Conservation (phyloP, 257 asterid genomes). For the Ehretia macrophylla region DNA sequence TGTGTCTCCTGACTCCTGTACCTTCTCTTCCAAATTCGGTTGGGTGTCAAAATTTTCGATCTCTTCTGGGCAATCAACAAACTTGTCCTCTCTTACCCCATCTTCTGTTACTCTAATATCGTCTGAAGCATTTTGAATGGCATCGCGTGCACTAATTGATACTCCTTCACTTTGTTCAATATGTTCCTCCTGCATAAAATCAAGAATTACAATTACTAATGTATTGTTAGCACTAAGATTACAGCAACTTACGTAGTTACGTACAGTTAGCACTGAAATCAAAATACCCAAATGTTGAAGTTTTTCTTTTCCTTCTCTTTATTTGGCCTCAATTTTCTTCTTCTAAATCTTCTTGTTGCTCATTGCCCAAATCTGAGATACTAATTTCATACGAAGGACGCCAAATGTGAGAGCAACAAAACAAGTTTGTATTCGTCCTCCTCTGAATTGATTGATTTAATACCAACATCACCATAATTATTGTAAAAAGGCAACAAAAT, state of each 20-base stretch:
- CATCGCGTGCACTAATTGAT: slow-evolving; percentile 15
- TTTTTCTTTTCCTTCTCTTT: too few relatives aligned
- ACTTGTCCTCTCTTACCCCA: slow-evolving; percentile 70
- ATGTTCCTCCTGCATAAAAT: slow-evolving; percentile 33
- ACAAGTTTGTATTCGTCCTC: too few relatives aligned
- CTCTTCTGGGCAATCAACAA: slow-evolving; percentile 96
- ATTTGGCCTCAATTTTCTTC: too few relatives aligned
- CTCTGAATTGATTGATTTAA: too few relatives aligned
- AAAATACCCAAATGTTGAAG: too few relatives aligned
- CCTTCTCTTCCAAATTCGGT: slow-evolving; percentile 48
- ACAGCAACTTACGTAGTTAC: slow-evolving; percentile 46
- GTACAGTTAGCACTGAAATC: too few relatives aligned
- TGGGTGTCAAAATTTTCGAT: slow-evolving; percentile 70
- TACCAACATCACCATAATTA: too few relatives aligned
- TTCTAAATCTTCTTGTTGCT: too few relatives aligned
- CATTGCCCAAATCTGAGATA: too few relatives aligned
- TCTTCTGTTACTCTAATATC: slow-evolving; percentile 52
- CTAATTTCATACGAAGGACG: too few relatives aligned
- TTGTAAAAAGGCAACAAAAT: too few relatives aligned
- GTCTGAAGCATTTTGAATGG: slow-evolving; percentile 28
- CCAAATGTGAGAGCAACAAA: too few relatives aligned
- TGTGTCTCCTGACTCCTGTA: slow-evolving; percentile 29
- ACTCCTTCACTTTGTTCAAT: slow-evolving; percentile 12
- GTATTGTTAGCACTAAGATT: slow-evolving; percentile 45
- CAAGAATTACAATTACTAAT: slow-evolving; percentile 1